A percentile compares a stretch with the other conserved stretches of the same genome.
phyloP scores from a whole-genome alignment of 2,329 filamentous ascomycete species.

The Cladosporium velox region DNA sequence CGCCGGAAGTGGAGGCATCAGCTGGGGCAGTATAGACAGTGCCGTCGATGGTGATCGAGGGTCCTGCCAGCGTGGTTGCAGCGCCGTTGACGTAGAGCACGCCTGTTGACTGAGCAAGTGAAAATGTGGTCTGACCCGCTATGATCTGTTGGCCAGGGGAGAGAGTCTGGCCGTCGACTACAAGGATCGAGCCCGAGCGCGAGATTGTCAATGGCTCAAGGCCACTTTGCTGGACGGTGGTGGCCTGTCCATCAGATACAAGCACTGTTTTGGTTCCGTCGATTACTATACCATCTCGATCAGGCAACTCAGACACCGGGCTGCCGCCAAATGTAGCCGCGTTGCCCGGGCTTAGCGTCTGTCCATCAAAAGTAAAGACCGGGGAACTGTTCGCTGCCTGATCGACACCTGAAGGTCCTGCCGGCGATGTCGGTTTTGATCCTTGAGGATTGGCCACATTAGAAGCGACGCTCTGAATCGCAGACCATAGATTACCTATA shows the following conservation, averaged over 20 bases:
- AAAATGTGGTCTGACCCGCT: conserved; percentile 1
- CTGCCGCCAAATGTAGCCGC: conserved; percentile 29
- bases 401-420: background rate
- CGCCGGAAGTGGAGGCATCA: background rate
- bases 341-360: conserved; percentile 42
- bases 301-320: conserved; percentile 19
- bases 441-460: background rate
- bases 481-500: background rate
- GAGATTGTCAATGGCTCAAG: background rate
- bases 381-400: background rate
- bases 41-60: conserved; percentile 9
- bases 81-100: conserved; percentile 10
- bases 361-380: conserved; percentile 32
- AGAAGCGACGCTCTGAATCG: conserved; percentile 4
- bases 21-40: conserved; percentile 1
- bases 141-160: conserved; percentile 39
- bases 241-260: background rate
- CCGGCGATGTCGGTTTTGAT: background rate
- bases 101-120: background rate
- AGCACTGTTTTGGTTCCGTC: background rate
- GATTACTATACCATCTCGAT: background rate
- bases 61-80: background rate
- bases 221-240: background rate
- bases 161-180: conserved; percentile 39
- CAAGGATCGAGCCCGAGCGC: background rate